Conservation (phyloP, 148 eudicot species). For the Beta vulgaris region DNA sequence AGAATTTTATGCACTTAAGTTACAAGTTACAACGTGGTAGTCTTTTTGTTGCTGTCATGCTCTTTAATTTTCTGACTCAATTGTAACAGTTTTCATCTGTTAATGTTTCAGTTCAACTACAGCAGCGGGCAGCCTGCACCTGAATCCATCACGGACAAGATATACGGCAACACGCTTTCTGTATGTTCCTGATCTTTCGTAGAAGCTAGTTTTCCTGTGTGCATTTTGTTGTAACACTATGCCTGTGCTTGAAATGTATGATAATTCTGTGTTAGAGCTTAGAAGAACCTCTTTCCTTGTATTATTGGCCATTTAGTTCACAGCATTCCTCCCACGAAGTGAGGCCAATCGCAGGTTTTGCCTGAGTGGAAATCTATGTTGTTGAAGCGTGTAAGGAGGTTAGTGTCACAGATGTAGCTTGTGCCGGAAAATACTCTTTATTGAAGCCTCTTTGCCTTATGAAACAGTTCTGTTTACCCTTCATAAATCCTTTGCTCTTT, state of each 20-base stretch:
- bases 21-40: neutral
- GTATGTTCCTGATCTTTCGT: slow-evolving; percentile 44
- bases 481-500: neutral
- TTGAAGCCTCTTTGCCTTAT: neutral
- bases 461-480: neutral
- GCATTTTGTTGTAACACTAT: neutral
- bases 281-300: too few relatives aligned
- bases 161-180: slow-evolving; percentile 95
- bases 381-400: neutral
- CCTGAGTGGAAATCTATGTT: neutral
- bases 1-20: neutral
- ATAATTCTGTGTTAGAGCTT: neutral
- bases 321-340: neutral
- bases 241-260: neutral
- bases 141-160: slow-evolving; percentile 95
- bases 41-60: neutral
- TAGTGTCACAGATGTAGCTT: neutral
- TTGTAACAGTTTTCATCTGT: slow-evolving; percentile 9
- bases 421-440: neutral
- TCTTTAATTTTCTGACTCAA: slow-evolving; percentile 15
- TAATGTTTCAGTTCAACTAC: slow-evolving; percentile 76
- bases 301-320: neutral
- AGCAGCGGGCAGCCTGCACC: slow-evolving; percentile 99
- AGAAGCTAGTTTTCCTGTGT: neutral
- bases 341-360: neutral